These are phyloP conservation scores for Calonectria crousiana DNA, from an alignment of 2,329 filamentous ascomycete species.

Conservation along the genomic window DNA sequence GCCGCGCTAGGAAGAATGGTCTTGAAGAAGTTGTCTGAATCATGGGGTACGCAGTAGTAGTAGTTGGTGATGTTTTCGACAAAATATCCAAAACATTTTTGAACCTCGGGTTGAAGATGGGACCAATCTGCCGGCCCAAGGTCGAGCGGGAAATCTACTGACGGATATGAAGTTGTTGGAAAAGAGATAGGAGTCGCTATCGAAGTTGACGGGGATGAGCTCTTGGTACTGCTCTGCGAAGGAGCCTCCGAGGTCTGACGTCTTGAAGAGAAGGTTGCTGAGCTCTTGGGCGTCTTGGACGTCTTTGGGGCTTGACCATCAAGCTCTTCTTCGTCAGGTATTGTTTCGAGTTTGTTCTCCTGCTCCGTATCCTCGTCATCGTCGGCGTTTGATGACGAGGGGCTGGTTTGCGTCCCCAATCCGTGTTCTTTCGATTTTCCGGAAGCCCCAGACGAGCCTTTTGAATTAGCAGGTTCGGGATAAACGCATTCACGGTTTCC, in stretches of 20 bases:
- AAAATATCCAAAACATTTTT: slow-evolving; percentile 84
- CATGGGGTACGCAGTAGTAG: slow-evolving; percentile 84
- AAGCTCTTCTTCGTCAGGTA: slow-evolving; percentile 67
- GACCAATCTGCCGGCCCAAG: slow-evolving; percentile 61
- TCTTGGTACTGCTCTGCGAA: slow-evolving; percentile 63
- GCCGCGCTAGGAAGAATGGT: slow-evolving; percentile 79
- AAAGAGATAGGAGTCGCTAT: slow-evolving; percentile 51
- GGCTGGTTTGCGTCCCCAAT: slow-evolving; percentile 57
- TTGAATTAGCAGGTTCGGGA: slow-evolving; percentile 74
- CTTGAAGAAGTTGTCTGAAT: slow-evolving; percentile 80
- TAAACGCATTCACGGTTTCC: slow-evolving; percentile 92
- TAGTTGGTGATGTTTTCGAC: slow-evolving; percentile 81
- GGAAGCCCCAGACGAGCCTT: slow-evolving; percentile 44
- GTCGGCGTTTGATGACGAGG: slow-evolving; percentile 67
- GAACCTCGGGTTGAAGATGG: slow-evolving; percentile 76
- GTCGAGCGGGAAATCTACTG: slow-evolving; percentile 41
- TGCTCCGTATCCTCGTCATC: slow-evolving; percentile 61
- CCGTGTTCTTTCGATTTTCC: slow-evolving; percentile 53
- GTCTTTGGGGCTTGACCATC: slow-evolving; percentile 45
- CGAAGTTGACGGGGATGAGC: slow-evolving; percentile 66
- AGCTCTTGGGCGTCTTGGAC: slow-evolving; percentile 25
- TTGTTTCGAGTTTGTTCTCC: slow-evolving; percentile 61
- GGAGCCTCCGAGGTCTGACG: slow-evolving; percentile 66
- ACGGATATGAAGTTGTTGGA: slow-evolving; percentile 45
- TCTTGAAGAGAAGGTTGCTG: slow-evolving; percentile 18